phyloP scores from a whole-genome alignment of 2,329 filamentous ascomycete genomes.

The Torrubiella hemipterigena region DNA sequence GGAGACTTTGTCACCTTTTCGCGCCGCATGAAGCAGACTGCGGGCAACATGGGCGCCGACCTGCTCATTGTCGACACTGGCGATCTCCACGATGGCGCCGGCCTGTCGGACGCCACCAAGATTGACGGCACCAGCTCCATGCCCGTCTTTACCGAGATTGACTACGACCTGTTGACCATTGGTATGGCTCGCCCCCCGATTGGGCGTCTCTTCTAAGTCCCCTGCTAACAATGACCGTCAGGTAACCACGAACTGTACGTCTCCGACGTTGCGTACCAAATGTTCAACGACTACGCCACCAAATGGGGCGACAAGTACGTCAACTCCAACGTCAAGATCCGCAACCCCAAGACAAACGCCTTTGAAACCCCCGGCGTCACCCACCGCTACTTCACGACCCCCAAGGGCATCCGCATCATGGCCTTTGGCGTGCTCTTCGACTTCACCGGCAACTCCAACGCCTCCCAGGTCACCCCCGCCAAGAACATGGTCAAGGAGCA shows the following conservation, averaged over 20 bases:
- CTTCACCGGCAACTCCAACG: constrained; percentile 46
- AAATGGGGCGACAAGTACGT: constrained; percentile 36
- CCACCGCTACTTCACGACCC: constrained; percentile 30
- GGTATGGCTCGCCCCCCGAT: constrained; percentile 11
- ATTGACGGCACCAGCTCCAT: constrained; percentile 44
- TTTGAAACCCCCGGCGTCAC: constrained; percentile 30
- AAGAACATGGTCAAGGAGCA: constrained; percentile 35
- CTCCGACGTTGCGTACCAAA: constrained; percentile 48
- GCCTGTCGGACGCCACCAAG: constrained; percentile 46
- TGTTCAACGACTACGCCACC: constrained; percentile 45
- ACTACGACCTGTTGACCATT: constrained; percentile 31
- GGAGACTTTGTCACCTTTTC: constrained; percentile 52
- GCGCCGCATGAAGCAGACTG: constrained; percentile 46
- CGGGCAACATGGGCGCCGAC: constrained; percentile 43
- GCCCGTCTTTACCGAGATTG: constrained; percentile 27
- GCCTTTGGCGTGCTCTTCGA: constrained; percentile 32
- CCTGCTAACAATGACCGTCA: constrained; percentile 4
- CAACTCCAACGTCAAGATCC: constrained; percentile 32
- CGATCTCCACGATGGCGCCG: constrained; percentile 55
- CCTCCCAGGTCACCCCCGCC: constrained; percentile 46
- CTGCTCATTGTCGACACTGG: constrained; percentile 49
- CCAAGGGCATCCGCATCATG: constrained; percentile 28
- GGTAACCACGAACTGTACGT: constrained; percentile 56
- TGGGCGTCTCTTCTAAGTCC: not conserved
- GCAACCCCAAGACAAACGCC: constrained; percentile 22